Evolutionary conservation across 2,329 filamentous ascomycete genomes (phyloP).

Genomic region (Colletotrichum sp.): DNA sequence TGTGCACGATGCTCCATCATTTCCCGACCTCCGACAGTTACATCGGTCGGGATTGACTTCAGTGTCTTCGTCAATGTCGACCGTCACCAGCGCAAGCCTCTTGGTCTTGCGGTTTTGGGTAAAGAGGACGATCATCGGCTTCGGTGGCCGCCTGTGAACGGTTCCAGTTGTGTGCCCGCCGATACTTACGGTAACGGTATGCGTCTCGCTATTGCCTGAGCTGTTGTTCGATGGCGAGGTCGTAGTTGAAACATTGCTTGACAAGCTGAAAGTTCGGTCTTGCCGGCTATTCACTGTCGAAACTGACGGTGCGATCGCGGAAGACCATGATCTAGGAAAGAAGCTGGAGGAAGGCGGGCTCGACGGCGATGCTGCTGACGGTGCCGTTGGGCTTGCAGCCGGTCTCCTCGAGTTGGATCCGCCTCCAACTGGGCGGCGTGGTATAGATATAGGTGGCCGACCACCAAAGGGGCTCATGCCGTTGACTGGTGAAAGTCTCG

Average conservation of each 20-base stretch:
- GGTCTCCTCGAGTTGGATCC: neutral
- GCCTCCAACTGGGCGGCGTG: constrained; percentile 10
- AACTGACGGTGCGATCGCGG: constrained; percentile 5
- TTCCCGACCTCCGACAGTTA: constrained; percentile 33
- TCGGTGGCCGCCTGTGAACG: constrained; percentile 33
- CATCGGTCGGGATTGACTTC: constrained; percentile 38
- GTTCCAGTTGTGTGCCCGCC: constrained; percentile 31
- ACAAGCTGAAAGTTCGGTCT: constrained; percentile 22
- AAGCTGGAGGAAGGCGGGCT: neutral
- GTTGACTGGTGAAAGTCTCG: neutral
- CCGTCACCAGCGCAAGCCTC: constrained; percentile 30
- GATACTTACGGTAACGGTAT: constrained; percentile 16
- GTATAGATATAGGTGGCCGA: constrained; percentile 12
- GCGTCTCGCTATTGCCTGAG: constrained; percentile 18
- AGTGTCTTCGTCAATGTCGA: constrained; percentile 36
- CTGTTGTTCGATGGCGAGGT: constrained; percentile 18
- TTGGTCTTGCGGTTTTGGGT: constrained; percentile 27
- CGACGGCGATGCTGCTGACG: neutral
- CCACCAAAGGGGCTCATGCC: neutral
- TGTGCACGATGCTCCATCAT: constrained; percentile 24
- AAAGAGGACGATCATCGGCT: constrained; percentile 39
- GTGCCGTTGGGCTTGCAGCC: neutral
- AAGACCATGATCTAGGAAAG: neutral
- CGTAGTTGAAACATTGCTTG: constrained; percentile 11
- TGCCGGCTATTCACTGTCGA: constrained; percentile 14